Conservation (phyloP, 2,329 filamentous ascomycete genomes). For the Penicillium sp. region DNA sequence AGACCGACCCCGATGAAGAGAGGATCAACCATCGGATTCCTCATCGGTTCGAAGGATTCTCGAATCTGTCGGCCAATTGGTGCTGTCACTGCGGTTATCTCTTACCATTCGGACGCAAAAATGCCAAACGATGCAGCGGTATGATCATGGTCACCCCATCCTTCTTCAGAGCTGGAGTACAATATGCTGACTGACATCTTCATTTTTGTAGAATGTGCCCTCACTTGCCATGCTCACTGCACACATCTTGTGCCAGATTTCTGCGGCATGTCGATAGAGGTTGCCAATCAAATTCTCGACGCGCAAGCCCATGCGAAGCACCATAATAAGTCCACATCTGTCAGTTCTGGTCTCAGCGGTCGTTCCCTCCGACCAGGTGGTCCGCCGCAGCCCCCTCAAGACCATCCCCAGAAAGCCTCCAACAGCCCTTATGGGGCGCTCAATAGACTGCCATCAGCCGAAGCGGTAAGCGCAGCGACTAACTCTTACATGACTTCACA, state of each 20-base stretch:
- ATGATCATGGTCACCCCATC: constrained; percentile 20
- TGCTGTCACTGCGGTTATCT: constrained; percentile 98
- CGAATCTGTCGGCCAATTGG: constrained; percentile 98
- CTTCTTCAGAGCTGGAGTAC: not conserved
- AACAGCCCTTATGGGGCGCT: constrained; percentile 33
- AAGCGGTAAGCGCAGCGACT: constrained; percentile 39
- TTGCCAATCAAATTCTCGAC: constrained; percentile 86
- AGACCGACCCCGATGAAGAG: constrained; percentile 96
- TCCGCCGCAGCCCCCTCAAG: constrained; percentile 38
- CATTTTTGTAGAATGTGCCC: constrained; percentile 64
- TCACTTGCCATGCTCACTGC: constrained; percentile 86
- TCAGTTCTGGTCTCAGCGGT: constrained; percentile 53
- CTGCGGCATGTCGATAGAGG: constrained; percentile 98
- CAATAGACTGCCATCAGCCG: constrained; percentile 33
- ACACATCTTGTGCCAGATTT: constrained; percentile 96
- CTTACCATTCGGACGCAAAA: constrained; percentile 88
- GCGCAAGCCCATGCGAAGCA: constrained; percentile 77
- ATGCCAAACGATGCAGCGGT: constrained; percentile 86
- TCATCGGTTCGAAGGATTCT: constrained; percentile 93
- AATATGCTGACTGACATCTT: constrained; percentile 9
- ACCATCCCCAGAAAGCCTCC: constrained; percentile 34
- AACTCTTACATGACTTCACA: constrained; percentile 41
- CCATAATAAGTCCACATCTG: constrained; percentile 53
- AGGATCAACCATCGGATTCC: constrained; percentile 99
- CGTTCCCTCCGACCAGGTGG: constrained; percentile 58